phyloP scores from a whole-genome alignment of 345 rosid species.

The Moringa oleifera region DNA sequence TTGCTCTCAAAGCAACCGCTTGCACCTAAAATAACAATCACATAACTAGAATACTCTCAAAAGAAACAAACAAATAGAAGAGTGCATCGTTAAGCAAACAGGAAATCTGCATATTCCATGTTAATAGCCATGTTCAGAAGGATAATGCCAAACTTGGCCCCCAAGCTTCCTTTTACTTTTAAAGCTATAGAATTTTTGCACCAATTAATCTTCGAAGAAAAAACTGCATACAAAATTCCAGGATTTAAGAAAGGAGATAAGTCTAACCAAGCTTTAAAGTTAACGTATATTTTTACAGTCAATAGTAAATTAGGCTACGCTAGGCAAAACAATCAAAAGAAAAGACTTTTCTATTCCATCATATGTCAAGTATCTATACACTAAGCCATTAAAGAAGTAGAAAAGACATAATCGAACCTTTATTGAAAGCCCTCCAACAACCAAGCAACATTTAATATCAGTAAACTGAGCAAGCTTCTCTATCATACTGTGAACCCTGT shows the following conservation, averaged over 20 bases:
- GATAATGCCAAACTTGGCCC: neutral
- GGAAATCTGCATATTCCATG: too few relatives aligned
- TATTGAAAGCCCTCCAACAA: slow-evolving; percentile 90
- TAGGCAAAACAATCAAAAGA: too few relatives aligned
- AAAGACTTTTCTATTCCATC: neutral
- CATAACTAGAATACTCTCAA: slow-evolving; percentile 3
- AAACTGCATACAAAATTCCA: too few relatives aligned
- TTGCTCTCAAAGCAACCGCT: slow-evolving; percentile 80
- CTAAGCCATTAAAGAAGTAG: slow-evolving; percentile 4
- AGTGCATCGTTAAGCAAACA: neutral
- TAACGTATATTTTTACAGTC: too few relatives aligned
- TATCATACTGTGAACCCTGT: slow-evolving; percentile 93
- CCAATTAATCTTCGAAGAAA: neutral
- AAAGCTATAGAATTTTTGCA: too few relatives aligned
- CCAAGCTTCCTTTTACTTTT: neutral
- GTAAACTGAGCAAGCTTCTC: slow-evolving; percentile 86
- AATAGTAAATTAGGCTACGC: too few relatives aligned
- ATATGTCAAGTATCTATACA: neutral
- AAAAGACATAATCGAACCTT: slow-evolving; percentile 45
- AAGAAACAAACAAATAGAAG: neutral
- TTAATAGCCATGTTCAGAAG: too few relatives aligned
- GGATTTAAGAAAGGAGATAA: too few relatives aligned
- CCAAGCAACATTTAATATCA: slow-evolving; percentile 80
- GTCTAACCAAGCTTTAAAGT: too few relatives aligned
- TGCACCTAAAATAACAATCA: slow-evolving; percentile 49